Conservation (phyloP, 345 rosid genomes). For the Corymbia maculata region DNA sequence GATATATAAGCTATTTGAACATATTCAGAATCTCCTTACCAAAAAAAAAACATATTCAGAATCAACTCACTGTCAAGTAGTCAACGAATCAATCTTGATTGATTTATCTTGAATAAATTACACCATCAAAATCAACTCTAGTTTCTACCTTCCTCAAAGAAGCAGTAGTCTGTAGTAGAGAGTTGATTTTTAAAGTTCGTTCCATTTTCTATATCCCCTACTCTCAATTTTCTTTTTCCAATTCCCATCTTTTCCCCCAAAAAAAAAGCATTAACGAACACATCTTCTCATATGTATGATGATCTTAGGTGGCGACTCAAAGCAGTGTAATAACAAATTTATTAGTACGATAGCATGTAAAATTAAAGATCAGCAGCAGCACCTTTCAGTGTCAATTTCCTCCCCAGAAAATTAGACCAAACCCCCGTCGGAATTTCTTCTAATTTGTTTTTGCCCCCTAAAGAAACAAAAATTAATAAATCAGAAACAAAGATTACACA, state of each 20-base stretch:
- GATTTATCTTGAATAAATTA: neutral
- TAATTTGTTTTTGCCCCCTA: neutral
- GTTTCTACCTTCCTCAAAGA: neutral
- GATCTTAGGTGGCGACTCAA: neutral
- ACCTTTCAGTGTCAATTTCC: neutral
- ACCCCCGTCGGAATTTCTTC: neutral
- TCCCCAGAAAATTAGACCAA: neutral
- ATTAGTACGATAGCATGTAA: neutral
- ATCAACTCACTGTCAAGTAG: neutral
- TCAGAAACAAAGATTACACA: neutral
- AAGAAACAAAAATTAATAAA: neutral
- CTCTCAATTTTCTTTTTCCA: neutral
- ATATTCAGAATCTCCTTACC: neutral
- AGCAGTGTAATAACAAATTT: neutral
- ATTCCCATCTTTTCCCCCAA: neutral
- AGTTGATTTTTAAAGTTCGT: neutral
- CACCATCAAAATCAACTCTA: neutral
- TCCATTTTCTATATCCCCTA: neutral
- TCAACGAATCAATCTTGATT: neutral
- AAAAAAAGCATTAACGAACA: neutral
- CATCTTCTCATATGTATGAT: neutral
- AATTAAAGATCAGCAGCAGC: neutral
- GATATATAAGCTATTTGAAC: neutral
- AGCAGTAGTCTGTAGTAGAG: neutral
- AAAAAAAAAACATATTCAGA: neutral